Evolutionary conservation across 2,329 filamentous ascomycete genomes (phyloP), one percentile per base, ranked within the genome.

Genomic region (Neonectria coccinea): DNA sequence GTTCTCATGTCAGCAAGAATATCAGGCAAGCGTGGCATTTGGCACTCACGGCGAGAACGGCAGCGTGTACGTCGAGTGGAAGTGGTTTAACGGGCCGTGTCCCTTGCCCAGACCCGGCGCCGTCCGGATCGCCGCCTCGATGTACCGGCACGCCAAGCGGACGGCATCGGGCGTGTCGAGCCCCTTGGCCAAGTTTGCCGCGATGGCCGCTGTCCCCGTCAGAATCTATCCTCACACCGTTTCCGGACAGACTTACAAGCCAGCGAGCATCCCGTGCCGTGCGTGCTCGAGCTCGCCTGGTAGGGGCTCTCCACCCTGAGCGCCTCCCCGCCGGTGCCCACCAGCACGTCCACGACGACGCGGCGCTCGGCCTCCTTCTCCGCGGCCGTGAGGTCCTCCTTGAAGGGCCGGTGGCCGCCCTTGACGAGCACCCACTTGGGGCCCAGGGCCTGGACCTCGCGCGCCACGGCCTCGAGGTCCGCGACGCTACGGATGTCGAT

Each of bases 231-330:
- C 39, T 22, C 27, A 11, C 44, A 33, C 12, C 20, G 1, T 7
- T 4, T 39, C 36, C 8, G 10, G 9, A 29, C 36, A 16, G 31
- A 83, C 89, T 82, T 78, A 92, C 90, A 97, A 44, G 96, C 96
- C 64, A 98, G 85, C 10, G 94, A 97, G 76, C 96, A 99, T 4
- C 96, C 96, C 0, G 96, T 98, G 1, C 96, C 96, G 74, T 99
- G 96, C 0, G 95, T 98, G 75, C 95, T 95, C 64, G 84, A 90
- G 9, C 91, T 93, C 10, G 84, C 80, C 67, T 93, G 84, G 75
- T 91, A 97, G 5, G 85, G 83, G 42, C 88, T 92, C 77, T 94
- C 86, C 53, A 97, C 85, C 42, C 88, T 81, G 1, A 88, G 82
- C 0, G 85, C 77, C n/a, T 85, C 78, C 0, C 81, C 82, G 0